Evolutionary conservation across 2,329 filamentous ascomycete species (phyloP).

Genomic region (Huntiella bhutanensis): DNA sequence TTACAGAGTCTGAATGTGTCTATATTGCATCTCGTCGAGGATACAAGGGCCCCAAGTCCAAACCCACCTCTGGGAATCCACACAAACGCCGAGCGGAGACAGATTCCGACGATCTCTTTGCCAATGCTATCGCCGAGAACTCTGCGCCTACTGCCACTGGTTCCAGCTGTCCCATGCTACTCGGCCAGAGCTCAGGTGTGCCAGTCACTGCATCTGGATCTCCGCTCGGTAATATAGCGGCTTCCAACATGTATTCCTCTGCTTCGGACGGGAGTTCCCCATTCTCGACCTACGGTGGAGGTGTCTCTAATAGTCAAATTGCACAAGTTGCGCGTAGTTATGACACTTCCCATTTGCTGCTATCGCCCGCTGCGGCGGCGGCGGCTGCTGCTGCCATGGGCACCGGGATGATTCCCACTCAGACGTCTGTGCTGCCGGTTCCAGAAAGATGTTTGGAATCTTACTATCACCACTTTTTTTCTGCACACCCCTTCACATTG

Average conservation of each 20-base stretch:
- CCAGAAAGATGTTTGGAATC: slow-evolving; percentile 36
- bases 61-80: slow-evolving; percentile 24
- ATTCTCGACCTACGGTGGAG: background rate
- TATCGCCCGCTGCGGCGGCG: slow-evolving; percentile 10
- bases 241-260: slow-evolving; percentile 10
- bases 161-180: slow-evolving; percentile 26
- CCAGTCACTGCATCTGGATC: slow-evolving; percentile 13
- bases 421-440: slow-evolving; percentile 20
- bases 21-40: slow-evolving; percentile 59
- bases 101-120: slow-evolving; percentile 7
- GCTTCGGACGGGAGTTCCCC: background rate
- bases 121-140: background rate
- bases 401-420: slow-evolving; percentile 13
- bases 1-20: slow-evolving; percentile 40
- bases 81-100: slow-evolving; percentile 15
- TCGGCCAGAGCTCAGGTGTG: slow-evolving; percentile 20
- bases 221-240: background rate
- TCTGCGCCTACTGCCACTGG: slow-evolving; percentile 9
- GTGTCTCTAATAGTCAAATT: slow-evolving; percentile 15
- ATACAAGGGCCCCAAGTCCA: slow-evolving; percentile 46
- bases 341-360: slow-evolving; percentile 13
- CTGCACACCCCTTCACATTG: slow-evolving; percentile 37
- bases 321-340: slow-evolving; percentile 24
- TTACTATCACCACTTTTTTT: slow-evolving; percentile 39
- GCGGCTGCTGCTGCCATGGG: slow-evolving; percentile 8